Percentiles rank a stretch among this genome's conserved stretches.
phyloP scores from a whole-genome alignment of 23 red algal species.

The Gracilaria caudata region DNA sequence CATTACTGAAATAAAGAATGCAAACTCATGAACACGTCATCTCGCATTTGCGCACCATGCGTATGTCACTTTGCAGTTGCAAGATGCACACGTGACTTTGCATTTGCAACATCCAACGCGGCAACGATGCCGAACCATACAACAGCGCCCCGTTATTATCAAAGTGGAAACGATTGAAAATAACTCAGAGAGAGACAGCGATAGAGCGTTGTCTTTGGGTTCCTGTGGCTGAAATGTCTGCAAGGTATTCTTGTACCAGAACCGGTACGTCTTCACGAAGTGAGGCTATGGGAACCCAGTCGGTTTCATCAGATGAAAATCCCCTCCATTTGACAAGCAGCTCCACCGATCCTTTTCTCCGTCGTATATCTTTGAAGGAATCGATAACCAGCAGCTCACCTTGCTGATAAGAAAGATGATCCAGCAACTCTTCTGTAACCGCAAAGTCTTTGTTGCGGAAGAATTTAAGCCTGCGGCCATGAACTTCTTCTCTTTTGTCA shows the following conservation, averaged over 20 bases:
- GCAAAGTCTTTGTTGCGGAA: slow-evolving; percentile 15
- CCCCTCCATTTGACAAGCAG: slow-evolving; percentile 31
- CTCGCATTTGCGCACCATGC: no score
- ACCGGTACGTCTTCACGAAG: neutral
- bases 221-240: neutral
- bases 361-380: neutral
- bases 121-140: no score
- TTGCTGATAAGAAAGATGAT: slow-evolving; percentile 3
- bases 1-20: no score
- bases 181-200: neutral
- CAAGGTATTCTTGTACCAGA: slow-evolving; percentile 1
- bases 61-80: no score
- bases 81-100: no score
- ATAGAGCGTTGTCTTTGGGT: neutral
- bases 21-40: no score
- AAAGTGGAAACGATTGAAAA: no score
- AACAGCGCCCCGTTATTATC: no score
- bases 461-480: slow-evolving; percentile 6
- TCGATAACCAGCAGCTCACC: slow-evolving; percentile 13
- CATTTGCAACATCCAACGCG: no score
- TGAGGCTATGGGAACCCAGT: neutral
- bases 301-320: neutral
- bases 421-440: slow-evolving; percentile 1
- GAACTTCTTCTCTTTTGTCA: neutral
- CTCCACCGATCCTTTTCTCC: neutral